Base-by-base conservation (phyloP, 2,329 filamentous ascomycete genomes). In the Polychaeton citri region DNA sequence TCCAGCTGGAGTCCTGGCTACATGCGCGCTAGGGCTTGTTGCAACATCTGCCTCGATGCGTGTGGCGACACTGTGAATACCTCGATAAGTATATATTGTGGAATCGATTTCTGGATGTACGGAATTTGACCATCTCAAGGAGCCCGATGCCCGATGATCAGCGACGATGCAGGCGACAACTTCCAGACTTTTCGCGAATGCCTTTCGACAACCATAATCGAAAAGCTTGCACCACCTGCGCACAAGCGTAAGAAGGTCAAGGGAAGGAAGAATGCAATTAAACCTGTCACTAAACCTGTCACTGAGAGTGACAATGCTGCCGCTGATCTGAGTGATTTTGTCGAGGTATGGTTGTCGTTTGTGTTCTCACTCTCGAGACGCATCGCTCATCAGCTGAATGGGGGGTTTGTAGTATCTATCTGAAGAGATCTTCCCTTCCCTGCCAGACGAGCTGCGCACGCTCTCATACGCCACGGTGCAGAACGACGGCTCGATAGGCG, bases 271-370 rank as follows among this genome's bases (percentile, higher is more conserved):
- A 58, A 53, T 44, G 54, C 53, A 36, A 60, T 60, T 41, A 62
- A 58, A 38, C 50, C 54, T 6, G 49, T 54, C 20, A 33, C 38
- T 7, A 37, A 38, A 8, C 32, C 31, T 12, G 32, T 17, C 13
- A 43, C 42, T 12, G 37, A 43, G 24, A 43, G 38, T 8, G 44
- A 43, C 7, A 51, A 58, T 13, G 64, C 73, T 45, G 72, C 71
- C 4, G 78, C 80, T 46, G 82, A 87, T 37, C 60, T 90, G 16
- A 72, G 74, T 18, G 85, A 92, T 1, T 92, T 92, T 58, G 76
- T 82, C 36, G 77, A 87, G 47, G 71, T 74, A 62, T 26, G 49
- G 43, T 32, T 31, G 21, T 38, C 9, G 3, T 8, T n/a, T n/a
- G n/a, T n/a, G n/a, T n/a, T n/a, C n/a, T n/a, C n/a, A n/a, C n/a